Conservation (phyloP, 2,329 filamentous ascomycete genomes). For the Magnaporthiopsis poae region DNA sequence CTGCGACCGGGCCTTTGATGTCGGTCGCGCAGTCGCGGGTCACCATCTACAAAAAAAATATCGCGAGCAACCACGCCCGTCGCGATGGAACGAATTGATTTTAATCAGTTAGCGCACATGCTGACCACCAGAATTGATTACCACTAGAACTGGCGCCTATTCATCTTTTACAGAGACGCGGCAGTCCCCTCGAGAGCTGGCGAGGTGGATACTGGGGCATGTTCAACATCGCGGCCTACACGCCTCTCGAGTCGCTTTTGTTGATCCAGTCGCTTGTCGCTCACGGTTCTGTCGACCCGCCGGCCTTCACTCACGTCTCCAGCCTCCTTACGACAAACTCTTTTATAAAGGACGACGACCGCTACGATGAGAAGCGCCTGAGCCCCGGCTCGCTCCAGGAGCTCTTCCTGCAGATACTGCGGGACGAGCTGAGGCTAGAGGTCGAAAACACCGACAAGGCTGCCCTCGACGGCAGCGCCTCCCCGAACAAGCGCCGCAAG, state of each 20-base stretch:
- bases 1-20: background rate
- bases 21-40: background rate
- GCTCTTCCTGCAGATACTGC: constrained; percentile 66
- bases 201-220: constrained; percentile 27
- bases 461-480: constrained; percentile 35
- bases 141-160: constrained; percentile 26
- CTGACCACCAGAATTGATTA: background rate
- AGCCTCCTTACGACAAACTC: constrained; percentile 62
- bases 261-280: constrained; percentile 23
- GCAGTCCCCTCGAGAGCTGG: constrained; percentile 23
- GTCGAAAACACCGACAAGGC: constrained; percentile 21
- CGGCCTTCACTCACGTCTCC: constrained; percentile 28
- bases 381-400: constrained; percentile 68
- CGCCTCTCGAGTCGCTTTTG: constrained; percentile 26
- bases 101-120: background rate
- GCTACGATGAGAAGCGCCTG: constrained; percentile 65
- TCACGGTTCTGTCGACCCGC: constrained; percentile 19
- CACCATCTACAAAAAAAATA: background rate
- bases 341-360: constrained; percentile 58
- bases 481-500: constrained; percentile 64
- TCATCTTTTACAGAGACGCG: constrained; percentile 24
- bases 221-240: constrained; percentile 22
- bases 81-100: background rate
- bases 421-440: constrained; percentile 57
- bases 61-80: background rate